Evolutionary conservation across 2,329 filamentous ascomycete species (phyloP).

Genomic region (Alternaria hordeiaustralica): DNA sequence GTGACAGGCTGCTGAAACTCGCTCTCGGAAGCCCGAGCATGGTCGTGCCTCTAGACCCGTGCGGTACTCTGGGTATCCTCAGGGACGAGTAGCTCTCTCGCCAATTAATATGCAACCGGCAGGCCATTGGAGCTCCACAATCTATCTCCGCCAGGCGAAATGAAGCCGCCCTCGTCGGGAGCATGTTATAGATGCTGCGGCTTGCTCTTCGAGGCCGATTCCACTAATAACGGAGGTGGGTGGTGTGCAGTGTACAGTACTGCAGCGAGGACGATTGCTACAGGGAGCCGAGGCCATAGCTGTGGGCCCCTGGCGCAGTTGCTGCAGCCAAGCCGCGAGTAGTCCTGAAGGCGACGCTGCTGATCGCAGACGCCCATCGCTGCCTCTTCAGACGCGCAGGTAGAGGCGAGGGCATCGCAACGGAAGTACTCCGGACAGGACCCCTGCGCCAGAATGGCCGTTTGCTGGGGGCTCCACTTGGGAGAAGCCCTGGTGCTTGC

Average conservation of each 20-base stretch:
- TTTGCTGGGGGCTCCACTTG: constrained; percentile 23
- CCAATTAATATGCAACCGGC: constrained; percentile 25
- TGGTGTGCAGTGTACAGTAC: not conserved
- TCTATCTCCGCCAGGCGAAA: constrained; percentile 25
- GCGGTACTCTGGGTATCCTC: constrained; percentile 14
- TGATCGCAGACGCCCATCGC: constrained; percentile 15
- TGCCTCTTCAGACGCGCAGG: constrained; percentile 11
- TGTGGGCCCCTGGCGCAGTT: constrained; percentile 8
- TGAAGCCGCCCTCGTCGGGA: constrained; percentile 13
- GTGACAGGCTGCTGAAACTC: constrained; percentile 32
- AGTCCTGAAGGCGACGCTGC: constrained; percentile 8
- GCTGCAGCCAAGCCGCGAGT: constrained; percentile 17
- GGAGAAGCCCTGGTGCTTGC: constrained; percentile 27
- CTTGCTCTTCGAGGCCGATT: constrained; percentile 1
- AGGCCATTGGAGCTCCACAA: constrained; percentile 22
- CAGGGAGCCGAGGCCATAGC: constrained; percentile 18
- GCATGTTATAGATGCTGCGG: constrained; percentile 11
- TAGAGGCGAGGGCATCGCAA: constrained; percentile 13
- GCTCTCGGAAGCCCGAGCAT: constrained; percentile 26
- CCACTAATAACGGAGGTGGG: not conserved
- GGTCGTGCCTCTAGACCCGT: constrained; percentile 7
- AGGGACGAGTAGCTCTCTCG: constrained; percentile 21
- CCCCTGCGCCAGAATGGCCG: constrained; percentile 32
- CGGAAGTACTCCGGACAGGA: constrained; percentile 17
- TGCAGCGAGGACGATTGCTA: not conserved